phyloP scores from a whole-genome alignment of 2,329 filamentous ascomycete genomes.

The Neocucurbitaria cava region DNA sequence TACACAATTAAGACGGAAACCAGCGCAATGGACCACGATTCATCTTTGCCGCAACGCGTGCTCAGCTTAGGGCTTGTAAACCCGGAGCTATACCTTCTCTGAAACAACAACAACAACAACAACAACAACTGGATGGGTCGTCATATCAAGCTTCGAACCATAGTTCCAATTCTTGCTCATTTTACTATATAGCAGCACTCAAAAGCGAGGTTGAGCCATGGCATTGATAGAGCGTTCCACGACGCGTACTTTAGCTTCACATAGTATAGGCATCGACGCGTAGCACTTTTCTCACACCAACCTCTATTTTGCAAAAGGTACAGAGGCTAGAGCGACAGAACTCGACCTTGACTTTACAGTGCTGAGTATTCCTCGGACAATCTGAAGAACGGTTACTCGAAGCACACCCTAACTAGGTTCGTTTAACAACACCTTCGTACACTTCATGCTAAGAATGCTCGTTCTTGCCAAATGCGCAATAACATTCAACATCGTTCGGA shows the following conservation, averaged over 20 bases:
- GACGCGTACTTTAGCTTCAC: background rate
- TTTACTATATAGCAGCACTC: background rate
- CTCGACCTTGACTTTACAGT: background rate
- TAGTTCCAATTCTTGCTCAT: background rate
- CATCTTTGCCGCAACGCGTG: slow-evolving; percentile 9
- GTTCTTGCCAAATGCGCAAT: slow-evolving; percentile 4
- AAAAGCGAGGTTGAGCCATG: background rate
- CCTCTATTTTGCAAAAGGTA: background rate
- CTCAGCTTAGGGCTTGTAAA: slow-evolving; percentile 8
- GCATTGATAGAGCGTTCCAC: background rate
- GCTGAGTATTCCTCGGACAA: background rate
- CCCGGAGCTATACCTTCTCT: background rate
- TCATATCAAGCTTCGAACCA: background rate
- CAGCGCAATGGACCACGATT: slow-evolving; percentile 16
- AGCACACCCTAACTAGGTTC: background rate
- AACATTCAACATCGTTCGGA: background rate
- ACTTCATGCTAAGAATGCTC: slow-evolving; percentile 1
- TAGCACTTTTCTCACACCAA: background rate
- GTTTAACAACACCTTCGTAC: background rate
- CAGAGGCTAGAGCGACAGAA: background rate
- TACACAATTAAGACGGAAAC: slow-evolving; percentile 25
- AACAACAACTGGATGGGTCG: background rate
- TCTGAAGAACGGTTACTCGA: no score
- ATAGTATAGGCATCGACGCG: background rate
- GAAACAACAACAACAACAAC: background rate